Evolutionary conservation across 164 flowering plant genomes (phyloP).

Genomic region (Warburgia ugandensis): DNA sequence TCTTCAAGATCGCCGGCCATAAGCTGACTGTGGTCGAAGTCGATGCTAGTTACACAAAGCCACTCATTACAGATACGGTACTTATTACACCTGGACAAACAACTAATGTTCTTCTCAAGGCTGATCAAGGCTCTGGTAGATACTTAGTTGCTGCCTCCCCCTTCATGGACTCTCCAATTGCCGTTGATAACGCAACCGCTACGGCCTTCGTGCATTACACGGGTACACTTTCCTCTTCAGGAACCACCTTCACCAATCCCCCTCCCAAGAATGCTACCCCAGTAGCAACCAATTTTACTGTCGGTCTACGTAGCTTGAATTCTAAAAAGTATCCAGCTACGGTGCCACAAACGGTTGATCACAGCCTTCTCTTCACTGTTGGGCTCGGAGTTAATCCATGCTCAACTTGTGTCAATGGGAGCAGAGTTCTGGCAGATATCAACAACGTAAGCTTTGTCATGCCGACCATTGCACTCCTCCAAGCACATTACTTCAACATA

Average conservation of each 20-base stretch:
- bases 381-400: slow-evolving; percentile 69
- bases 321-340: slow-evolving; percentile 8
- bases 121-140: slow-evolving; percentile 5
- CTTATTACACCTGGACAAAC: slow-evolving; percentile 17
- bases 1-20: too few species aligned
- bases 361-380: slow-evolving; percentile 57
- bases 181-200: slow-evolving; percentile 85
- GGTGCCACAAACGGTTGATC: slow-evolving; percentile 47
- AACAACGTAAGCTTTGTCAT: slow-evolving; percentile 71
- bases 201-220: slow-evolving; percentile 65
- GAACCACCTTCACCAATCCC: slow-evolving; percentile 32
- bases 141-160: slow-evolving; percentile 21
- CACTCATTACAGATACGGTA: slow-evolving; percentile 5
- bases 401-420: slow-evolving; percentile 45
- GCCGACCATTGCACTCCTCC: slow-evolving; percentile 40
- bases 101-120: slow-evolving; percentile 8
- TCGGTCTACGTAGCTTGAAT: slow-evolving; percentile 24
- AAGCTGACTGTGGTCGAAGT: slow-evolving; percentile 7
- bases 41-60: slow-evolving; percentile 14
- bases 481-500: too few species aligned
- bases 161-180: neutral
- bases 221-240: slow-evolving; percentile 1
- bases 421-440: slow-evolving; percentile 77
- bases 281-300: slow-evolving; percentile 43
- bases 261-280: slow-evolving; percentile 64